These are phyloP conservation scores for Agrostemma githago DNA, from an alignment of 148 eudicot species.

Conservation along the genomic window DNA sequence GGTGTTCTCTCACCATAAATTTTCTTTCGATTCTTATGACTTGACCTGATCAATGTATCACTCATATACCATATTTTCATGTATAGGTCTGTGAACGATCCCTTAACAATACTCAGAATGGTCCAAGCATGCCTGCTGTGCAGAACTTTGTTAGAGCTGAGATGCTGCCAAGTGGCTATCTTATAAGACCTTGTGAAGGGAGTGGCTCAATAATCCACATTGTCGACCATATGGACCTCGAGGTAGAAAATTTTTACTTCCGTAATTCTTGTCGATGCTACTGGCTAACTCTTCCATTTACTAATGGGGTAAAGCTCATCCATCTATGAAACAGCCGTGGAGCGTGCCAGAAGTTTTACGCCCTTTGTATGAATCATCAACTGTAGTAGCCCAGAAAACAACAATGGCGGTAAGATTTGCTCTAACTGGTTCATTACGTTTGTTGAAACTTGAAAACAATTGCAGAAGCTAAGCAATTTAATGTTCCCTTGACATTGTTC, in stretches of 20 bases:
- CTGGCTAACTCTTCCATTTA: neutral
- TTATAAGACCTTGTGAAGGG: constrained; percentile 81
- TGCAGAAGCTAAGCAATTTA: neutral
- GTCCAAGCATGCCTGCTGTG: constrained; percentile 76
- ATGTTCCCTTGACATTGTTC: neutral
- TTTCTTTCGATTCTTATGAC: neutral
- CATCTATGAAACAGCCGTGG: constrained; percentile 47
- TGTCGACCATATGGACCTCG: constrained; percentile 79
- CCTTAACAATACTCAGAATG: constrained; percentile 77
- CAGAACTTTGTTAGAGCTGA: constrained; percentile 78
- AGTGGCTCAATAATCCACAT: constrained; percentile 79
- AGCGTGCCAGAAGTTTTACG: constrained; percentile 84
- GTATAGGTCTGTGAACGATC: constrained; percentile 89
- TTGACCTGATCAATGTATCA: neutral
- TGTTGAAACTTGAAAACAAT: neutral
- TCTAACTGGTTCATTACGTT: neutral
- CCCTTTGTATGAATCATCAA: constrained; percentile 73
- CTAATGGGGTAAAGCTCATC: constrained; percentile 10
- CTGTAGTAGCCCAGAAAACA: constrained; percentile 68
- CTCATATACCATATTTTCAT: neutral
- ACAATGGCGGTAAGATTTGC: constrained; percentile 55
- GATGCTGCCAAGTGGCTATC: constrained; percentile 72
- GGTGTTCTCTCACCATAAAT: constrained; percentile 6
- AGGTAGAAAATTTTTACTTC: constrained; percentile 32
- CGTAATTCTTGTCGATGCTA: neutral